A percentile compares a stretch with the other conserved stretches of the same genome.
phyloP scores from a whole-genome alignment of 305 asterid species.

The Withania somnifera region DNA sequence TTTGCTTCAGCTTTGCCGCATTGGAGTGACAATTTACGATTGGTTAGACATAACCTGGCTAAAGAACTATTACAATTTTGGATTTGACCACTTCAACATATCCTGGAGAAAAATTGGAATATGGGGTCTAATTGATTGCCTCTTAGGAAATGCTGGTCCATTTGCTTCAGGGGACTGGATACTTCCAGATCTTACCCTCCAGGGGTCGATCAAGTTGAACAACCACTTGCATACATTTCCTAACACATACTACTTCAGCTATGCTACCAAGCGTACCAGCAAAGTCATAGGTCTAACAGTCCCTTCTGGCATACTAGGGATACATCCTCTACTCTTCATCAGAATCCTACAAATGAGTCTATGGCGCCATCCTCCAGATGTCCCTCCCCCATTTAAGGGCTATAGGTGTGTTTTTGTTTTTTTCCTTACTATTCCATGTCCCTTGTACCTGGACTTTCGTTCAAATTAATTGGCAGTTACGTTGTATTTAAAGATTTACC shows the following conservation, averaged over 20 bases:
- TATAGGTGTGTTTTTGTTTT: slow-evolving; percentile 43
- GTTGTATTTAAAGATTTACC: not conserved
- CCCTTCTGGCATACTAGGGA: slow-evolving; percentile 72
- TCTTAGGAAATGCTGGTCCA: slow-evolving; percentile 70
- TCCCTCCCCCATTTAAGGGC: slow-evolving; percentile 78
- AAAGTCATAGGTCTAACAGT: slow-evolving; percentile 53
- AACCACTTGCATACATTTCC: slow-evolving; percentile 55
- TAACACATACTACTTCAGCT: slow-evolving; percentile 82
- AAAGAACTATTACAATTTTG: slow-evolving; percentile 74
- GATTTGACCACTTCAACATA: slow-evolving; percentile 87
- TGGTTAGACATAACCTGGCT: slow-evolving; percentile 87
- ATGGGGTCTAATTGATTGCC: slow-evolving; percentile 74
- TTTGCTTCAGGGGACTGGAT: slow-evolving; percentile 91
- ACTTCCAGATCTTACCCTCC: slow-evolving; percentile 86
- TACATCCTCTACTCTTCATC: slow-evolving; percentile 71
- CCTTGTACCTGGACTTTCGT: not conserved
- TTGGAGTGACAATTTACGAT: slow-evolving; percentile 78
- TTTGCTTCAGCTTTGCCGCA: slow-evolving; percentile 76
- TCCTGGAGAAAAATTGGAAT: slow-evolving; percentile 63
- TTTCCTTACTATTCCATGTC: not conserved
- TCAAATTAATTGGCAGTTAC: not conserved
- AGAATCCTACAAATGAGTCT: slow-evolving; percentile 88
- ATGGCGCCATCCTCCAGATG: slow-evolving; percentile 70
- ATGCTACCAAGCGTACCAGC: slow-evolving; percentile 76
- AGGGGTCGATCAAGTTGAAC: slow-evolving; percentile 65